phyloP scores from a whole-genome alignment of 176 grass and related monocot genomes.

The Triticum aestivum region DNA sequence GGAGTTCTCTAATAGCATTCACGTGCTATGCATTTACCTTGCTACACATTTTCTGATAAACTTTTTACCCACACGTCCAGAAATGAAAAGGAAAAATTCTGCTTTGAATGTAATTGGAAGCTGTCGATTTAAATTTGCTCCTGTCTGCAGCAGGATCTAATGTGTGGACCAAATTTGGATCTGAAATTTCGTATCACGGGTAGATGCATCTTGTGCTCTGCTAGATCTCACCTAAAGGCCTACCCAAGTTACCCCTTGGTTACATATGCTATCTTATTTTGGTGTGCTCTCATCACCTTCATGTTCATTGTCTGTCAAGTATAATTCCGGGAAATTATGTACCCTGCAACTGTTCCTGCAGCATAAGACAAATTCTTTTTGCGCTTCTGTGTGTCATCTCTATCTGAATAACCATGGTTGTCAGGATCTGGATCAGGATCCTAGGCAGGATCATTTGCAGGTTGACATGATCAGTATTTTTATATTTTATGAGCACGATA shows the following conservation, averaged over 20 bases:
- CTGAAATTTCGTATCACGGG: not conserved
- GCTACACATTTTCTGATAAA: not conserved
- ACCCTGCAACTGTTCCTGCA: not conserved
- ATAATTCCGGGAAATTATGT: not conserved
- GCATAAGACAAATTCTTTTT: not conserved
- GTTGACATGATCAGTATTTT: not conserved
- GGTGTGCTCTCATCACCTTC: not conserved
- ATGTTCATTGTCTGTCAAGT: not conserved
- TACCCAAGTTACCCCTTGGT: slow-evolving; percentile 6
- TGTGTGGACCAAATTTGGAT: not conserved
- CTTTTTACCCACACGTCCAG: not conserved
- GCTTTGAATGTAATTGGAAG: not conserved
- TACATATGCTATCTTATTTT: slow-evolving; percentile 16
- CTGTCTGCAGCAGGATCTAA: not conserved
- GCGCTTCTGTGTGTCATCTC: not conserved
- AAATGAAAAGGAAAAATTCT: not conserved
- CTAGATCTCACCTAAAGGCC: not conserved
- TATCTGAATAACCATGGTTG: not conserved
- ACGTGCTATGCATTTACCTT: not conserved
- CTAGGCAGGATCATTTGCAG: not conserved
- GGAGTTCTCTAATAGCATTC: not conserved
- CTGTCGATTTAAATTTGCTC: not conserved
- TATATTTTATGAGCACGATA: not conserved
- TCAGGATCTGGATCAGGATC: not conserved
- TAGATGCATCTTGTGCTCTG: not conserved